Base-by-base conservation (phyloP, 257 asterid genomes). In the Solanum lycopersicoides region DNA sequence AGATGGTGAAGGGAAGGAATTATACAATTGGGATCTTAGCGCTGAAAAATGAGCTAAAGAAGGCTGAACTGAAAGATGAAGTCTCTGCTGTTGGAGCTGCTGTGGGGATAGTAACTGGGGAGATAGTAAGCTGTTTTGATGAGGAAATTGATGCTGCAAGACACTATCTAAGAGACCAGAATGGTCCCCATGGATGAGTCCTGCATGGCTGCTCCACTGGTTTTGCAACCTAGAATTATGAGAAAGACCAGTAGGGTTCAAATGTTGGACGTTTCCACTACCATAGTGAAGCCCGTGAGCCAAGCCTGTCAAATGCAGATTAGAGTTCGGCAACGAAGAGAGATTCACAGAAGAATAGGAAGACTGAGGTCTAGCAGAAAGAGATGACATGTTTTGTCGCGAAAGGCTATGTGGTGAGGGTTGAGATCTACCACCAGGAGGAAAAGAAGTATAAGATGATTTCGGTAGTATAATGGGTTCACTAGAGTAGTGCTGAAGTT, bases 401-500 rank as follows among this genome's bases (percentile, higher is more conserved):
- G 94, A 88, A 89, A 86, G 89, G 88, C 82, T 89, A 76, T 89
- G 91, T 28, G 93, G 94, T 28, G 96, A 93, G 88, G 93, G 97
- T 68, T 92, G 97, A 44, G 95, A 88, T 82, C 92, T 90, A 32
- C 88, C 92, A 42, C 92, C 98, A 50, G 97, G 97, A 59, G 98
- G 98, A 88, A 93, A 94, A 88, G 98, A 96, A 89, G 98, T 91
- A 92, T 90, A 95, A 83, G 96, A 87, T 86, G 98, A 95, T 73
- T 94, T 94, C 13, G 96, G 98, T 88, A 92, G 89, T 65, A 92
- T 84, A 91, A 96, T 94, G 32, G 98, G 99, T 90, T 96, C 99
- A 88, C 98, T 95, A 76, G 91, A 88, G 88, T 88, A 93, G 92
- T 94, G 99, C 83, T 95, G 92, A 86, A 87, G 89, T 73, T 87